These are phyloP conservation scores for Hypoxylon sp. DNA, from an alignment of 2,329 filamentous ascomycete species.

Conservation along the genomic window DNA sequence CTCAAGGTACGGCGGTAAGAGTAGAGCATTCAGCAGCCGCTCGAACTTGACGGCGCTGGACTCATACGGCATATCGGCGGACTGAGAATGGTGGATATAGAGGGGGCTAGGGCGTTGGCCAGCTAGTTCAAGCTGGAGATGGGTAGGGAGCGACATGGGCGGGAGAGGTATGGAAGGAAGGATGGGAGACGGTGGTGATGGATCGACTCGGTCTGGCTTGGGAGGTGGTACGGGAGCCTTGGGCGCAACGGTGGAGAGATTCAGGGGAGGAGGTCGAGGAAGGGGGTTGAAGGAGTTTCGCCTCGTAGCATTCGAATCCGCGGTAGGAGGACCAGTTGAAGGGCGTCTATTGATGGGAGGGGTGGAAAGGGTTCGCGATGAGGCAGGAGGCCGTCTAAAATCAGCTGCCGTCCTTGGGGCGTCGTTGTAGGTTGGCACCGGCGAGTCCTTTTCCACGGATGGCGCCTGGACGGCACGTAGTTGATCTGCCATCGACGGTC, in stretches of 20 bases:
- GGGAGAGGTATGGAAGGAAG: slow-evolving; percentile 72
- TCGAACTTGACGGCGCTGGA: slow-evolving; percentile 94
- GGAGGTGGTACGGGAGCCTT: slow-evolving; percentile 40
- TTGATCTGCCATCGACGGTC: slow-evolving; percentile 55
- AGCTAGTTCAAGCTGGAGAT: slow-evolving; percentile 75
- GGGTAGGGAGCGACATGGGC: slow-evolving; percentile 76
- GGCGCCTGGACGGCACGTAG: slow-evolving; percentile 46
- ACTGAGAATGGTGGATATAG: slow-evolving; percentile 74
- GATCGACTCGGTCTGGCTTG: slow-evolving; percentile 48
- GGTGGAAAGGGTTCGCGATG: slow-evolving; percentile 65
- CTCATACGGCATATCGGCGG: slow-evolving; percentile 81
- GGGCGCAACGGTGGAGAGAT: slow-evolving; percentile 55
- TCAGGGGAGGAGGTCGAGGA: slow-evolving; percentile 61
- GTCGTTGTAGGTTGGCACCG: slow-evolving; percentile 50
- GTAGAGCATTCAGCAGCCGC: slow-evolving; percentile 87
- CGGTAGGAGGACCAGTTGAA: slow-evolving; percentile 52
- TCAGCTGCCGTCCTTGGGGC: slow-evolving; percentile 48
- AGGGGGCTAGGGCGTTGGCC: slow-evolving; percentile 73
- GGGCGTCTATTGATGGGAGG: slow-evolving; percentile 64
- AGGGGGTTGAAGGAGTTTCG: slow-evolving; percentile 67
- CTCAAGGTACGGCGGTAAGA: slow-evolving; percentile 86
- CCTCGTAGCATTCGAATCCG: slow-evolving; percentile 56
- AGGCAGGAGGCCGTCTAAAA: slow-evolving; percentile 55
- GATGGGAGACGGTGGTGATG: slow-evolving; percentile 63
- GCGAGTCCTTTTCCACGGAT: slow-evolving; percentile 39